Base-by-base conservation (phyloP, 139 green algal species). In the Nannochloris sp. region DNA sequence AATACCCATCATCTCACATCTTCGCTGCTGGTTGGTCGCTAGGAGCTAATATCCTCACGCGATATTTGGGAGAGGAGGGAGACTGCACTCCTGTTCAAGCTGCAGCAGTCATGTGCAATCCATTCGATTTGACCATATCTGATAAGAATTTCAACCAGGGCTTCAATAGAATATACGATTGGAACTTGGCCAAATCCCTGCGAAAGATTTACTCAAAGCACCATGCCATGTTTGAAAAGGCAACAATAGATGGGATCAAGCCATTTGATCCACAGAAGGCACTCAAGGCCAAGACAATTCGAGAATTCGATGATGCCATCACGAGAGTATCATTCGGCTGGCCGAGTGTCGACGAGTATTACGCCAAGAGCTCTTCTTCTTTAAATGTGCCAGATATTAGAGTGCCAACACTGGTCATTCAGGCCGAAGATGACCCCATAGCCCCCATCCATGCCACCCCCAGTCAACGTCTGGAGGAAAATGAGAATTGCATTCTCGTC, bases 31-130 rank as follows among this genome's bases (percentile, higher is more conserved):
- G 92, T 2, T 98, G 89, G 89, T 93, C 81, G 5, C 79, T 97
- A 58, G 92, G 92, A 0, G 91, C 85, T 50, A 96, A 96, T 80
- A 96, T 96, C 62, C 61, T 96, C 60, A 72, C 65, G 13, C 49
- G 59, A 23, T 89, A 87, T 61, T 61, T 92, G 50, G 82, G 80
- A 0, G 86, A 95, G 74, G 80, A 91, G 63, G 82, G 85, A 9
- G 44, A 51, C 0, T 29, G 33, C 12, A 90, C 79, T 4, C 86
- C 82, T 25, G 61, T 97, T 28, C 12, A 40, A 12, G 89, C 86
- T 2, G 91, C 89, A 2, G 87, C 89, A n/a, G 88, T 82, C 31
- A 74, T 97, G 67, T 96, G 89, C 85, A 97, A 97, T 68, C 90
- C 90, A 2, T 95, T 97, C 49, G 73, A 95, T 74, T 68, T 95